Evolutionary conservation across 208 protist genomes (phyloP), one percentile per base, ranked within the genome.

Genomic region (Trypanosoma brucei): DNA sequence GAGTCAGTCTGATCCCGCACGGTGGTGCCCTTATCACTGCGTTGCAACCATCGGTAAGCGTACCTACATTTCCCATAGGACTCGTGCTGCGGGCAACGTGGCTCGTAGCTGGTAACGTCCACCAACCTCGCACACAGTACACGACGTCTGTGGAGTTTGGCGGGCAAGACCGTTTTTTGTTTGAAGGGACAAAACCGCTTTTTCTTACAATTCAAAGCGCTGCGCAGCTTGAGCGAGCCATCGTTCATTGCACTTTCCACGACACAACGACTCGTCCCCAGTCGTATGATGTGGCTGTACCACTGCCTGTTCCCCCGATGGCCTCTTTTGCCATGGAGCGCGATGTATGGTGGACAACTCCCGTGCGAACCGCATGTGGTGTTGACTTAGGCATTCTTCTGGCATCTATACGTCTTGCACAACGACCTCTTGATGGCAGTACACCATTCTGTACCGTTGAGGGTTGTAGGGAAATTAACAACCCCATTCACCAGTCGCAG

Each of bases 101-200:
- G 88, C 72, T 91, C 49, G 72, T 79, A 9, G 77, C 80, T 13
- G 61, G 72, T 1, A 50, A 66, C 35, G 63, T 67, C 45, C 74
- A 81, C 48, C 75, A 83, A 3, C 76, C 70, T 11, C 77, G 76
- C 13, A 76, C 75, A 3, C 72, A 70, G 35, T 85, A 81, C 68
- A 84, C 83, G 13, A 89, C 79, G 3, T 84, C 84, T 22, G 83
- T 92, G 2, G 85, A 91, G 62, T 91, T 94, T 59, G 87, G 84
- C 30, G 78, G 82, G 0, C 51, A 70, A 34, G 76, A 72, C 62
- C 68, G 78, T 5, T 81, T 81, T 66, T 39, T 81, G 4, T 81
- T 81, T 65, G 70, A 66, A 9, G 72, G 79, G 13, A 52, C 58
- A 3, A 70, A 70, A 13, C 72, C 79, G n/a, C 58, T 85, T 5